Evolutionary conservation across 2,329 filamentous ascomycete species (phyloP), one percentile per base, ranked within the genome.

Genomic region (Paramyrothecium sp.): DNA sequence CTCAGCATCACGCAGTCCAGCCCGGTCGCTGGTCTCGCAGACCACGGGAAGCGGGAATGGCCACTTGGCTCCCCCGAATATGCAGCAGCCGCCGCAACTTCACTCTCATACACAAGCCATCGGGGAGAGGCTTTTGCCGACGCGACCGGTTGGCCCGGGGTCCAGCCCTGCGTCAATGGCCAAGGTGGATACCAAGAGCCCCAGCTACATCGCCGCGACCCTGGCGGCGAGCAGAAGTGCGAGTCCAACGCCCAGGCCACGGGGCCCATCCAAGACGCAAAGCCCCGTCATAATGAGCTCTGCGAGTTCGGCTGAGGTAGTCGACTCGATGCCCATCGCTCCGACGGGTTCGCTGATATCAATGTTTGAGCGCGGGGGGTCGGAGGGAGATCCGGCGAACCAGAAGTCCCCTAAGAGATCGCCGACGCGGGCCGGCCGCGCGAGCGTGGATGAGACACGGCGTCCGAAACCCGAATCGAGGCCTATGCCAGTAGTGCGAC

Each of bases 341-440:
- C 80, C 88, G 0, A 88, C 88, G 0, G 84, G 78, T 3, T 83
- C 86, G 4, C 76, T 91, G 20, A 87, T 91, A 55, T 83, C 83
- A 44, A 80, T 90, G 74, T 91, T 91, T 62, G 89, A 92, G 71
- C 76, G 80, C 60, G 79, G 75, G 47, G 61, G 56, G 53, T 12
- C 19, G 23, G 62, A 60, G 17, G 63, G 62, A n/a, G 71, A 74
- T 49, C 71, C 72, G 3, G 65, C 70, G 7, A 77, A 76, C 66
- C 75, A 66, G 55, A 61, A 58, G 20, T 64, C 63, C 48, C 63
- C 62, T 4, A 63, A 55, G 56, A 61, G 61, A 49, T 62, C 62
- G 3, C 62, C 63, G 5, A 44, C 7, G 55, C 51, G 21, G 59
- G 59, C 20, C 7, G 17, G 16, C 22, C 12, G 20, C 16, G 20